phyloP scores from a whole-genome alignment of 1,139 yeast genomes.

The Suhomyces guaymorum region DNA sequence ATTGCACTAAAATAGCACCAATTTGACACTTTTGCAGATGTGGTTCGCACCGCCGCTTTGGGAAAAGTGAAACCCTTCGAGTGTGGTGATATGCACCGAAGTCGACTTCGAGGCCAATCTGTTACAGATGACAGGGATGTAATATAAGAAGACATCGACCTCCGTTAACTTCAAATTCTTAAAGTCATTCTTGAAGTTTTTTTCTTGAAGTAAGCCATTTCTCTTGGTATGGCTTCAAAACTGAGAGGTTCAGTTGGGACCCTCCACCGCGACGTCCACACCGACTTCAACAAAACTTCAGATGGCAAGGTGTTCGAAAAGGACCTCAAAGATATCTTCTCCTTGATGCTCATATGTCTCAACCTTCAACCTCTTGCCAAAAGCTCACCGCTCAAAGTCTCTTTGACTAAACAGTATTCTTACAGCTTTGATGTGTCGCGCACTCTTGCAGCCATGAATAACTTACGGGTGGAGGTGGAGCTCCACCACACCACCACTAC shows the following conservation, averaged over 20 bases:
- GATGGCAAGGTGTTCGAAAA: slow-evolving; percentile 53
- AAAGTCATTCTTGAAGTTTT: too few relatives aligned
- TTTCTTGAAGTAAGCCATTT: not conserved
- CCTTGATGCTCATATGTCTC: slow-evolving; percentile 52
- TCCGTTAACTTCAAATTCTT: too few relatives aligned
- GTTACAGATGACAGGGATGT: too few relatives aligned
- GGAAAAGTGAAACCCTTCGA: not conserved
- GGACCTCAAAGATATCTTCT: slow-evolving; percentile 59
- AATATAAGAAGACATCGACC: too few relatives aligned
- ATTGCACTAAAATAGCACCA: too few relatives aligned
- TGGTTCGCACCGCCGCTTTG: not conserved
- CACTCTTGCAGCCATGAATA: slow-evolving; percentile 55
- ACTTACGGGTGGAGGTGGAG: slow-evolving; percentile 50
- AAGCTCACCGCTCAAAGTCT: slow-evolving; percentile 7
- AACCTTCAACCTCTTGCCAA: slow-evolving; percentile 43
- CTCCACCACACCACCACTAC: slow-evolving; percentile 54
- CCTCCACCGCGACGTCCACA: slow-evolving; percentile 45
- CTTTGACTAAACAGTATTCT: slow-evolving; percentile 33
- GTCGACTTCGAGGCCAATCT: not conserved
- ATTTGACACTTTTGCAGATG: not conserved
- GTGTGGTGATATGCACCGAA: not conserved
- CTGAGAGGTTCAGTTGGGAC: slow-evolving; percentile 20
- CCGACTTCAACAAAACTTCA: slow-evolving; percentile 49
- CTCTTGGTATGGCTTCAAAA: not conserved
- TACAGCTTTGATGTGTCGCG: slow-evolving; percentile 55